A percentile compares a stretch with the other conserved stretches of the same genome.
Conservation (phyloP, 1,139 yeast species). For the Geotrichum restrictum region DNA sequence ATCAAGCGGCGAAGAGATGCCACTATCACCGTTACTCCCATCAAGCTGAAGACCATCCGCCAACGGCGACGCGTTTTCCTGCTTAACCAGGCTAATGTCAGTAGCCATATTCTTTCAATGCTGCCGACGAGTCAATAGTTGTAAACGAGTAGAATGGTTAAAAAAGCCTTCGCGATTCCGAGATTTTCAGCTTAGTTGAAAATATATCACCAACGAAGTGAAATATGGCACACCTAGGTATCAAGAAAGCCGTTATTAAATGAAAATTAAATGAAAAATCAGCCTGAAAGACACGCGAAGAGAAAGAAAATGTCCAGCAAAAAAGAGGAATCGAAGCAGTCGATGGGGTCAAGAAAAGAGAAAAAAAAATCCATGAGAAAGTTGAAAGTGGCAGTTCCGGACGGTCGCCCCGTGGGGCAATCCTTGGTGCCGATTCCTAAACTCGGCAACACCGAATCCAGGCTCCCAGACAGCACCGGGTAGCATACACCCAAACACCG, state of each 20-base stretch:
- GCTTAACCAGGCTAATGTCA: background rate
- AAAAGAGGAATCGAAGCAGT: background rate
- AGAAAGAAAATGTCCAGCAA: background rate
- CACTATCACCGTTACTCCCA: background rate
- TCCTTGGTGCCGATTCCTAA: constrained; percentile 5
- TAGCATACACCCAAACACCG: constrained; percentile 1
- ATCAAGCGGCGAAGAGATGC: background rate
- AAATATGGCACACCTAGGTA: background rate
- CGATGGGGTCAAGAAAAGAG: background rate
- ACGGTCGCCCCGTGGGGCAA: constrained; percentile 13
- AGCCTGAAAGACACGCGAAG: background rate
- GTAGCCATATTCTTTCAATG: background rate
- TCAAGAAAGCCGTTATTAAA: background rate
- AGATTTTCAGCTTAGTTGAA: too few relatives aligned
- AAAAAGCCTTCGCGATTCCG: background rate
- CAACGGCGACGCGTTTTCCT: constrained; percentile 6
- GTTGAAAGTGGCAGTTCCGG: constrained; percentile 10
- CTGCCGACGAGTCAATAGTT: background rate
- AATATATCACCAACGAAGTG: background rate
- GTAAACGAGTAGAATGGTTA: background rate
- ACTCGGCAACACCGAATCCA: constrained; percentile 7
- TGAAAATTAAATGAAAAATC: background rate
- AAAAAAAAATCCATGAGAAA: constrained; percentile 1
- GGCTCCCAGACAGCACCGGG: constrained; percentile 1
- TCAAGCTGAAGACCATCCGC: background rate